phyloP scores from a whole-genome alignment of 2,329 filamentous ascomycete species.

The Dothiorella sarmentorum region DNA sequence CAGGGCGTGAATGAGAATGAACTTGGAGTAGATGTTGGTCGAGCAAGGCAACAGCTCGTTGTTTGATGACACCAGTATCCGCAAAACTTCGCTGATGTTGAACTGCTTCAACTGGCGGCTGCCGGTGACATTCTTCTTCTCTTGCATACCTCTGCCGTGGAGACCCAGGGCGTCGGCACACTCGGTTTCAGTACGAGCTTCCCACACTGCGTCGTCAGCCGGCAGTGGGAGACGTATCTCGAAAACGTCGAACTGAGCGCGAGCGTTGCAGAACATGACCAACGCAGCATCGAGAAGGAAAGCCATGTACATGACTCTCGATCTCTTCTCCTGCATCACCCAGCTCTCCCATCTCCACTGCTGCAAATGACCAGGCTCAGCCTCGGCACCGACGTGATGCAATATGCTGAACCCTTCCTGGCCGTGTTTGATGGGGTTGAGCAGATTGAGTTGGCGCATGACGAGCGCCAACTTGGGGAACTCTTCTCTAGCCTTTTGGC shows the following conservation, averaged over 20 bases:
- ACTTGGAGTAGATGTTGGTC: conserved; percentile 71
- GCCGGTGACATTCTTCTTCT: conserved; percentile 57
- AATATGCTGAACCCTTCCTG: conserved; percentile 55
- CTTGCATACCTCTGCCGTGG: conserved; percentile 55
- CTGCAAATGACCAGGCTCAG: conserved; percentile 25
- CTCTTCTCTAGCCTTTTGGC: conserved; percentile 59
- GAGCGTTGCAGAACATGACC: conserved; percentile 68
- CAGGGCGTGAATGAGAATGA: conserved; percentile 68
- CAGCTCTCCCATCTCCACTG: conserved; percentile 64
- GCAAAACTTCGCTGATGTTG: conserved; percentile 59
- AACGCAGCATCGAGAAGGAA: conserved; percentile 63
- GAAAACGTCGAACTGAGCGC: conserved; percentile 59
- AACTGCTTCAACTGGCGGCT: conserved; percentile 63
- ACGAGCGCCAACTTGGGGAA: conserved; percentile 57
- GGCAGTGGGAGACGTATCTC: conserved; percentile 68
- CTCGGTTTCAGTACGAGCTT: conserved; percentile 56
- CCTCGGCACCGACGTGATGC: conserved; percentile 52
- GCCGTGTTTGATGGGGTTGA: conserved; percentile 50
- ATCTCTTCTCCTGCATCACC: conserved; percentile 69
- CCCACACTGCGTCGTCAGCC: conserved; percentile 71
- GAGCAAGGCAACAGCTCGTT: conserved; percentile 60
- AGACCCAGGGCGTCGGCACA: conserved; percentile 66
- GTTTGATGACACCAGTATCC: conserved; percentile 57
- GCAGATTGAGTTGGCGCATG: conserved; percentile 55
- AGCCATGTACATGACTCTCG: conserved; percentile 62